phyloP scores from a whole-genome alignment of 2,329 filamentous ascomycete species.

The Aspergillus persii region DNA sequence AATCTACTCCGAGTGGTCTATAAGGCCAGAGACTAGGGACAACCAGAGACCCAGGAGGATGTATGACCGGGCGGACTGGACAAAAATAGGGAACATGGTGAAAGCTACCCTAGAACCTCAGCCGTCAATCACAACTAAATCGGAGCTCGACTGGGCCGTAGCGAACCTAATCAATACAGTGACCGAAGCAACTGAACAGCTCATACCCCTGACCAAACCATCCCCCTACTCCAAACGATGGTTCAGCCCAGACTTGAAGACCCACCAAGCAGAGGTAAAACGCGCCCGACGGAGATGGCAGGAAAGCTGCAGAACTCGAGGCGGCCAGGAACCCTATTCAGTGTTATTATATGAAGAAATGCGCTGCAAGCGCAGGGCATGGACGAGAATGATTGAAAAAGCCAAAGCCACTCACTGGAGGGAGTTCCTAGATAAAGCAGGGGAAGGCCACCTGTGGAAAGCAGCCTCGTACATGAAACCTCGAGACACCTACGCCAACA shows the following conservation, averaged over 20 bases:
- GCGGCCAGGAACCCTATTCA: slow-evolving; percentile 4
- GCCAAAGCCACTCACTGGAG: slow-evolving; percentile 20
- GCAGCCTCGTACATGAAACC: slow-evolving; percentile 13
- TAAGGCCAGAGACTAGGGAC: background rate
- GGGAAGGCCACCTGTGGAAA: slow-evolving; percentile 17
- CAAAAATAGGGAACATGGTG: slow-evolving; percentile 9
- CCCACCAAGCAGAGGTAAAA: slow-evolving; percentile 20
- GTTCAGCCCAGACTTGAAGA: slow-evolving; percentile 25
- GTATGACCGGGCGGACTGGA: slow-evolving; percentile 15
- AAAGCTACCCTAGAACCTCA: slow-evolving; percentile 5
- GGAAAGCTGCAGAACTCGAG: slow-evolving; percentile 4
- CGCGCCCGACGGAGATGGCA: slow-evolving; percentile 19
- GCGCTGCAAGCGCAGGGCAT: slow-evolving; percentile 14
- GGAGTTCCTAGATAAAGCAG: slow-evolving; percentile 23
- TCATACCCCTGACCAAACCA: slow-evolving; percentile 8
- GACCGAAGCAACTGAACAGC: slow-evolving; percentile 9
- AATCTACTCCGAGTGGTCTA: slow-evolving; percentile 21
- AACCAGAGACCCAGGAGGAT: slow-evolving; percentile 9
- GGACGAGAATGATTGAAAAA: slow-evolving; percentile 21
- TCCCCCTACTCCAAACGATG: slow-evolving; percentile 24
- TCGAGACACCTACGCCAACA: slow-evolving; percentile 1
- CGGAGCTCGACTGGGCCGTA: slow-evolving; percentile 6
- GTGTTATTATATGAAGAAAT: slow-evolving; percentile 13
- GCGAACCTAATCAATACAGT: slow-evolving; percentile 1
- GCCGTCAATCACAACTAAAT: slow-evolving; percentile 4